Evolutionary conservation across 441 rosid species (phyloP).

Genomic region (Jatropha multifida): DNA sequence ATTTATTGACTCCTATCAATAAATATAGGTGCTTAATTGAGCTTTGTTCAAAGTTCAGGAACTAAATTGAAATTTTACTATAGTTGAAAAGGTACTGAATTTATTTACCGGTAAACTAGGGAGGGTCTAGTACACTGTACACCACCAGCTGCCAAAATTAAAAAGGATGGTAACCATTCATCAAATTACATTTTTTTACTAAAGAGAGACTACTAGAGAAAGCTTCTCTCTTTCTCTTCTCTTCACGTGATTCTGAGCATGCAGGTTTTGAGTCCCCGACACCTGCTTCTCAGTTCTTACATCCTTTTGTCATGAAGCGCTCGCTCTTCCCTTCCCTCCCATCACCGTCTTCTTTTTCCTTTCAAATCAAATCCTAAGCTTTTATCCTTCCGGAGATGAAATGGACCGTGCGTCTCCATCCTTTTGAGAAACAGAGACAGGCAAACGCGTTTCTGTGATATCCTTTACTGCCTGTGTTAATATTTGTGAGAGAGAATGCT

Average conservation of each 20-base stretch:
- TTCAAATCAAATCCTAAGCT: not conserved
- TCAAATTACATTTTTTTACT: not conserved
- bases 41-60: too few relatives aligned
- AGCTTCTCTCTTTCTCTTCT: not conserved
- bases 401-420: slow-evolving; percentile 4
- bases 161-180: not conserved
- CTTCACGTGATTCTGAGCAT: slow-evolving; percentile 69
- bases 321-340: slow-evolving; percentile 18
- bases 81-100: not conserved
- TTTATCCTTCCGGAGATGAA: slow-evolving; percentile 12
- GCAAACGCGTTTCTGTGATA: not conserved
- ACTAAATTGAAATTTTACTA: too few relatives aligned
- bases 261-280: slow-evolving; percentile 30
- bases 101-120: not conserved
- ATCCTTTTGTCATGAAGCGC: slow-evolving; percentile 49
- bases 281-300: slow-evolving; percentile 40
- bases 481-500: slow-evolving; percentile 19
- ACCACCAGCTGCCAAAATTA: not conserved
- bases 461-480: not conserved
- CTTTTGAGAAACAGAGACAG: slow-evolving; percentile 2
- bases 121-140: not conserved
- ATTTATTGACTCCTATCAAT: too few relatives aligned
- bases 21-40: too few relatives aligned
- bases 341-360: slow-evolving; percentile 19
- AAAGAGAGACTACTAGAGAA: not conserved